These are phyloP conservation scores for Kokia cookei DNA, from an alignment of 441 rosid species.

Conservation along the genomic window DNA sequence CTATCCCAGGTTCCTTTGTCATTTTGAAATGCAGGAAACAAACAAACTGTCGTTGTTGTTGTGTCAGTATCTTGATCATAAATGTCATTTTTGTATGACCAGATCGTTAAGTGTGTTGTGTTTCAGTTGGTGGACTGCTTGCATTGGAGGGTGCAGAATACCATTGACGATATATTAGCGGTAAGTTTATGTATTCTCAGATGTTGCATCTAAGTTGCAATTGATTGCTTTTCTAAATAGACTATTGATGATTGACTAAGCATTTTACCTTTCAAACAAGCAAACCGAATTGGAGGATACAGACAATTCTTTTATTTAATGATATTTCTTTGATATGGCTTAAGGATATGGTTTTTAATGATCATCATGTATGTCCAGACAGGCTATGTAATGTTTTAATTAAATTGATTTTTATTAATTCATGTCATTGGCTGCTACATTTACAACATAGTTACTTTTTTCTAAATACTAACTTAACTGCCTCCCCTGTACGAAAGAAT, in stretches of 20 bases:
- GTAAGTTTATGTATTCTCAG: constrained; percentile 37
- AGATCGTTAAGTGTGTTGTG: constrained; percentile 7
- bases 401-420: background rate
- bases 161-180: constrained; percentile 65
- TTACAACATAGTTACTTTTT: background rate
- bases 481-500: background rate
- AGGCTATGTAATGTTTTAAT: background rate
- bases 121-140: constrained; percentile 79
- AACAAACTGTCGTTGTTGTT: background rate
- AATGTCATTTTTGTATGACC: constrained; percentile 1
- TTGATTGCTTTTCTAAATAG: background rate
- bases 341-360: background rate
- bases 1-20: background rate
- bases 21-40: background rate
- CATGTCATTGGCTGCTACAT: background rate
- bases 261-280: background rate
- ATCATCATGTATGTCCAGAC: background rate
- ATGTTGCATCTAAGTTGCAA: background rate
- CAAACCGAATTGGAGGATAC: background rate
- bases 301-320: background rate
- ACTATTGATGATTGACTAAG: background rate
- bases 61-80: background rate
- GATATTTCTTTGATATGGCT: background rate
- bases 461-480: background rate
- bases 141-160: constrained; percentile 82